Conservation (phyloP, 2,329 filamentous ascomycete genomes). For the Fusarium stilboides region DNA sequence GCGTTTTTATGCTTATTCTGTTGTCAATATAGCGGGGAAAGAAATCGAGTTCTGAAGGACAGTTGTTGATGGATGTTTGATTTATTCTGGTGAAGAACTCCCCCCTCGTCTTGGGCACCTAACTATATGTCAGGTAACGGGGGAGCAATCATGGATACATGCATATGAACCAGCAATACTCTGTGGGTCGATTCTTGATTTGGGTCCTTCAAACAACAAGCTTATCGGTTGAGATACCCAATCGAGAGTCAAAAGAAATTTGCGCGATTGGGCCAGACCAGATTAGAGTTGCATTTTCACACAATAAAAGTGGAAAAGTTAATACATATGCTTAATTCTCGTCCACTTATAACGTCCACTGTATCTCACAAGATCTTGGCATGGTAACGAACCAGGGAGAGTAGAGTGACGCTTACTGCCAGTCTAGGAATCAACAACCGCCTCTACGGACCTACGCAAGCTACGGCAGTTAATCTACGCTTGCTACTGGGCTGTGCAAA, state of each 20-base stretch:
- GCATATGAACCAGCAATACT: neutral
- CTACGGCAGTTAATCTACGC: constrained; percentile 3
- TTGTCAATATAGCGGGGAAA: constrained; percentile 20
- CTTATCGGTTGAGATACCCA: constrained; percentile 15
- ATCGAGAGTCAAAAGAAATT: neutral
- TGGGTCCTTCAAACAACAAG: neutral
- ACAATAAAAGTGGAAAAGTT: constrained; percentile 29
- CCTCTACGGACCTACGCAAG: neutral
- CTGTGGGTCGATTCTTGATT: neutral
- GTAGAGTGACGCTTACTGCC: no score
- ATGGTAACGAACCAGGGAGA: no score
- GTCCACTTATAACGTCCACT: constrained; percentile 18
- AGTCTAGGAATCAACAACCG: neutral
- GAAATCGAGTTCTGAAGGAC: neutral
- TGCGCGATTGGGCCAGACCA: constrained; percentile 3
- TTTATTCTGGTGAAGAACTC: neutral
- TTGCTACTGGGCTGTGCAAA: neutral
- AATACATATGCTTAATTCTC: constrained; percentile 27
- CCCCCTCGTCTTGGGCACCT: neutral
- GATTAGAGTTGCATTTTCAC: constrained; percentile 23
- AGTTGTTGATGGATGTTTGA: neutral
- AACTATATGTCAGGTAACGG: neutral
- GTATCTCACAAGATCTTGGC: constrained; percentile 20
- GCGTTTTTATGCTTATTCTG: constrained; percentile 42
- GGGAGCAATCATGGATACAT: neutral